Evolutionary conservation across 2,329 filamentous ascomycete species (phyloP), one percentile per base, ranked within the genome.

Genomic region (Arthroderma sp.): DNA sequence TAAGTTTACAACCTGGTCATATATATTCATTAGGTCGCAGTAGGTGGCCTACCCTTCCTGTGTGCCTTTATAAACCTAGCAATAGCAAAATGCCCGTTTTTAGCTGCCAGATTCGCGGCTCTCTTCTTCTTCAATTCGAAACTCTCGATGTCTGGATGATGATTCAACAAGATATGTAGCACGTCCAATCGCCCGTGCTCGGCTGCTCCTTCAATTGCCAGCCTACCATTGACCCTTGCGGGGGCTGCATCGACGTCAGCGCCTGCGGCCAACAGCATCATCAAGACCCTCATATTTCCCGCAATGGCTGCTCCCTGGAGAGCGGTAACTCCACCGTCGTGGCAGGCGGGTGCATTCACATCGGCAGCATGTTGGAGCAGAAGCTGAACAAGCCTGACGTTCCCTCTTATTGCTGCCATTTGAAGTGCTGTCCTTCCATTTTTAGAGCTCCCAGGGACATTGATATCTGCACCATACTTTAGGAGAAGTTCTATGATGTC

Each of bases 101-200:
- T 9, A 3, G 37, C 33, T n/a, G 43, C 43, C 36, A 45, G 7
- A 11, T 34, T 34, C 15, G 36, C 37, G 27, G 43, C 43, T 28
- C 43, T 32, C 11, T 40, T 33, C 6, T 36, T n/a, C 29, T 45
- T 34, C 43, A 45, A 40, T 15, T 33, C 37, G 31, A 44, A 28
- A 33, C 29, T 33, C n/a, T 44, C 42, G 33, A 33, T 44, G 36
- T 43, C 31, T 4, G 44, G 44, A 31, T 50, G 33, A 31, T 42
- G 30, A 37, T 55, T 51, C 1, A 59, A 43, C 8, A 63, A 49
- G 9, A 61, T 41, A 38, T 57, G 50, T 11, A 62, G 36, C 43
- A 54, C 54, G 38, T 62, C 55, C 6, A 61, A 22, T 40, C 56
- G 54, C 5, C 59, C 60, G 10, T 45, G 38, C 27, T 41, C 38